These are phyloP conservation scores for Rubroshorea leprosula DNA, from an alignment of 345 rosid genomes.

Conservation along the genomic window DNA sequence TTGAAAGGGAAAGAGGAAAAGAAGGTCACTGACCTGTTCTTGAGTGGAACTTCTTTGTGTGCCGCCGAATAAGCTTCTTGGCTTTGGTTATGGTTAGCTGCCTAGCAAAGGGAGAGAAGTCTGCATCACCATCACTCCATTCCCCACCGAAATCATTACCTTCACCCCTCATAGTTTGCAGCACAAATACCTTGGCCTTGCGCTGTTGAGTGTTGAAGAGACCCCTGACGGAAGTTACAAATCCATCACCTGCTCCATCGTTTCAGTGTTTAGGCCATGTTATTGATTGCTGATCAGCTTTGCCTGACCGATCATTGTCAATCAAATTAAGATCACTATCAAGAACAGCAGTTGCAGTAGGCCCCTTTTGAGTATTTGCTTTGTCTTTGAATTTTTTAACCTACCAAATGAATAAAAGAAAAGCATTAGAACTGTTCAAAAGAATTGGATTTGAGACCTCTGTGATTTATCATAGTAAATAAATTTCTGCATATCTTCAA, in stretches of 20 bases:
- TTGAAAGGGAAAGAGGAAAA: not conserved
- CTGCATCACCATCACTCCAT: slow-evolving; percentile 92
- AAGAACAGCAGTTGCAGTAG: slow-evolving; percentile 38
- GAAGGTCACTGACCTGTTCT: slow-evolving; percentile 53
- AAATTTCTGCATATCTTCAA: not conserved
- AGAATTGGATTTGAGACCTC: not conserved
- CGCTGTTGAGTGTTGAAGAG: slow-evolving; percentile 91
- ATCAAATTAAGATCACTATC: slow-evolving; percentile 73
- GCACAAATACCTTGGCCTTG: slow-evolving; percentile 86
- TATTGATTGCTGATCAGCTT: slow-evolving; percentile 57
- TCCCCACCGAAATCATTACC: slow-evolving; percentile 81
- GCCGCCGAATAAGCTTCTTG: slow-evolving; percentile 73
- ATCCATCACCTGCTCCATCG: slow-evolving; percentile 99
- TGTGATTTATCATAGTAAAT: not conserved
- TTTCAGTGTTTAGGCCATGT: slow-evolving; percentile 72
- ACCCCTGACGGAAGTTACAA: slow-evolving; percentile 83
- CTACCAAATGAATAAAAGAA: slow-evolving; percentile 31
- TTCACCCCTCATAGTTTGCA: slow-evolving; percentile 94
- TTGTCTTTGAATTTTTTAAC: slow-evolving; percentile 96
- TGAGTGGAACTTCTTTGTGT: slow-evolving; percentile 80
- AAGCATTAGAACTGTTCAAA: not conserved
- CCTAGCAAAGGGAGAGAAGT: slow-evolving; percentile 75
- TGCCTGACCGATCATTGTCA: slow-evolving; percentile 68
- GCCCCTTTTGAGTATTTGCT: slow-evolving; percentile 50
- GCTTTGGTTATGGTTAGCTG: slow-evolving; percentile 93